Evolutionary conservation across 129 eudicot species (phyloP).

Genomic region (Chrysanthemum lavandulifolium): DNA sequence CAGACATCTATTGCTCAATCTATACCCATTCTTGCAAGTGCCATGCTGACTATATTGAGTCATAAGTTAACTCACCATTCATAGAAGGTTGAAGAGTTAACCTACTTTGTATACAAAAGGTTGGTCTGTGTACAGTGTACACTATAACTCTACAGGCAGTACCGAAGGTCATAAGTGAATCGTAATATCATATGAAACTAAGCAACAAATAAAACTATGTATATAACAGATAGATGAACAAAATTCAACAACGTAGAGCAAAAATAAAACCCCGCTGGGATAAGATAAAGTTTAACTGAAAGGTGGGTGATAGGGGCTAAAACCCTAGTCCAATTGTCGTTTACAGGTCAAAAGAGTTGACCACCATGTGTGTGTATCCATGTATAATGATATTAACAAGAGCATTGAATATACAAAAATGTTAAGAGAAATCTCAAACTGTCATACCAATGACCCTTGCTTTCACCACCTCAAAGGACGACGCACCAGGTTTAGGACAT

Average conservation of each 20-base stretch:
- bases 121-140: neutral
- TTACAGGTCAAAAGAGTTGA: neutral
- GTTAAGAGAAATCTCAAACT: neutral
- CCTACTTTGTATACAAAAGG: slow-evolving; percentile 4
- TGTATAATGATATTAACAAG: neutral
- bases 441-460: neutral
- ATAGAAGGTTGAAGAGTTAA: neutral
- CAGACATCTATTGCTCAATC: neutral
- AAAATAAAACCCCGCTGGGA: too few relatives aligned
- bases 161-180: too few relatives aligned
- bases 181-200: neutral
- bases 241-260: neutral
- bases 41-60: neutral
- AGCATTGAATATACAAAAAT: neutral
- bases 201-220: neutral
- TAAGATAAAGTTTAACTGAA: too few relatives aligned
- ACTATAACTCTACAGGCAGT: neutral
- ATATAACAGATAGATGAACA: neutral
- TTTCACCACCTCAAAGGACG: neutral
- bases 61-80: neutral
- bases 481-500: neutral
- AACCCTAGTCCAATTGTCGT: neutral
- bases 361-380: too few relatives aligned
- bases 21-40: neutral
- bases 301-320: neutral